Evolutionary conservation across 75 land plant species (phyloP).

Genomic region (Selaginella moellendorffii): DNA sequence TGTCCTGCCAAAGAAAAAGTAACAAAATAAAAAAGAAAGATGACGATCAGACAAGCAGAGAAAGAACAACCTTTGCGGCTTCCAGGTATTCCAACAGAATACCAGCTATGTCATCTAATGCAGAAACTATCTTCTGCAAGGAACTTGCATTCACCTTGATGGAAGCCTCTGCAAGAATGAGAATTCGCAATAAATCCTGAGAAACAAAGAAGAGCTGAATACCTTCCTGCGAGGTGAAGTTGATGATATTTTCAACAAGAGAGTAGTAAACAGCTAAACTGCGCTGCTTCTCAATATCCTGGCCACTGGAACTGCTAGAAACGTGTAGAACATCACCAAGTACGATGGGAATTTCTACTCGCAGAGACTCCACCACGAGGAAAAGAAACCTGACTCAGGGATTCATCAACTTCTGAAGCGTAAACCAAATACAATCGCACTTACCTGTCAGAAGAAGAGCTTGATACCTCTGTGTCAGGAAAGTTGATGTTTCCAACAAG

Average conservation of each 20-base stretch:
- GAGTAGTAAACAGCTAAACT: conserved; percentile 12
- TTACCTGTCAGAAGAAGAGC: background rate
- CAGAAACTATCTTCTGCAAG: conserved; percentile 31
- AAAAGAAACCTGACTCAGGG: conserved; percentile 20
- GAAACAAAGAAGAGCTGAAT: too few relatives aligned
- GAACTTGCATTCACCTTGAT: background rate
- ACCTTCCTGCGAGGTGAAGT: background rate
- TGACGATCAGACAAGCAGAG: background rate
- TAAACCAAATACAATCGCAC: background rate
- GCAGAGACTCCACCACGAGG: conserved; percentile 21
- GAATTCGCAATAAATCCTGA: too few relatives aligned
- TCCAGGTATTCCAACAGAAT: conserved; percentile 54
- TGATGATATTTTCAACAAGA: conserved; percentile 2
- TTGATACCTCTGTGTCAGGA: background rate
- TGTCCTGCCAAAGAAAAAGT: conserved; percentile 37
- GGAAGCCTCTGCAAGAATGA: background rate
- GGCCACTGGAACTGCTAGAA: conserved; percentile 14
- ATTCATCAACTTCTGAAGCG: too few relatives aligned
- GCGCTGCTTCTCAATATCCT: conserved; percentile 14
- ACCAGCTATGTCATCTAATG: conserved; percentile 56
- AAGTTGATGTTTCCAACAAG: background rate
- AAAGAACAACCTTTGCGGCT: conserved; percentile 63
- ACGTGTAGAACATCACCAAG: conserved; percentile 18
- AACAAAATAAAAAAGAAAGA: background rate
- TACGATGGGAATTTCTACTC: conserved; percentile 22